Base-by-base conservation (phyloP, 2,329 filamentous ascomycete species). In the Pseudogymnoascus sp. region DNA sequence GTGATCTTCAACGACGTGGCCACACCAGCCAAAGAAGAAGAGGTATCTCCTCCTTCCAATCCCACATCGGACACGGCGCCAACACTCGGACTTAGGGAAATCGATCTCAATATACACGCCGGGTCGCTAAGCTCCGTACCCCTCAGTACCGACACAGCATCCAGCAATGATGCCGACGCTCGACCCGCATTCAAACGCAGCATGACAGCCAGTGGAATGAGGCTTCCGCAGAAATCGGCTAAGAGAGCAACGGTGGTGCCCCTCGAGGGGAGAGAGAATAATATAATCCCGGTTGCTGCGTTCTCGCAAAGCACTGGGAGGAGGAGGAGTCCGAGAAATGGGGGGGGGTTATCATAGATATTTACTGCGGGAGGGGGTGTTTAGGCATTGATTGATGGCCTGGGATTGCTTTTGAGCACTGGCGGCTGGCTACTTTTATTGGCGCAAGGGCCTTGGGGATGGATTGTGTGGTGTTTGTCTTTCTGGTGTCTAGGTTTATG, bases 21-120 rank as follows among this genome's bases (percentile, higher is more conserved):
- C 51, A 61, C 28, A 60, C 45, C 76, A 76, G 14, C 65, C 67
- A 43, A 68, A 62, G 60, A 41, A 25, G 60, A 41, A 39, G 60
- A 61, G 60, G 60, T 61, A 61, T 11, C 23, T 61, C 60, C 60
- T 39, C 39, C 60, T 43, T 21, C 36, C 60, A 41, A 39, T 25
- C 25, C 63, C 67, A 71, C 11, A 60, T 62, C 21, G 67, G 67
- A 60, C 67, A 69, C 39, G 72, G 73, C 66, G 75, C 75, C 72
- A 78, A 75, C 70, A 71, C 70, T 68, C 39, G 75, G 78, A 68
- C 75, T 82, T 73, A 79, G 79, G 75, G 79, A 83, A 77, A 75
- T 81, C 77, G 78, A 83, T 74, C 65, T 67, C 28, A 75, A 75
- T 63, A 65, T 79, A 70, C 80, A 80, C 72, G 75, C 79, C 70